Evolutionary conservation across 2,329 filamentous ascomycete genomes (phyloP).

Genomic region (Paraconiothyrium brasiliense): DNA sequence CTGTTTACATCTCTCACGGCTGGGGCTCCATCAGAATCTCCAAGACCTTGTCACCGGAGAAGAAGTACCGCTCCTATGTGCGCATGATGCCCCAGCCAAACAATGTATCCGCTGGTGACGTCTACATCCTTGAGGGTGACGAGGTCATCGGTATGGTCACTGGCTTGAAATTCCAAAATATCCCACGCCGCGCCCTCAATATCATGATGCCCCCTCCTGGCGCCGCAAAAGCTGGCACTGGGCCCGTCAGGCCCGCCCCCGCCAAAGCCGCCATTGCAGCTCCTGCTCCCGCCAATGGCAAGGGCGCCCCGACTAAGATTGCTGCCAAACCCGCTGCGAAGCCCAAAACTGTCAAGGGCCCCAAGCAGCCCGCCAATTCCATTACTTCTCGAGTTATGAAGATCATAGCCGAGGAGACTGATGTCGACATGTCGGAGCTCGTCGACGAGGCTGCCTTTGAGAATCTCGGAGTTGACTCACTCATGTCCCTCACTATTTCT

Average conservation of each 20-base stretch:
- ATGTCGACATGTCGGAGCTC: slow-evolving; percentile 66
- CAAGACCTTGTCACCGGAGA: slow-evolving; percentile 60
- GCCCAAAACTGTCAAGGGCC: slow-evolving; percentile 58
- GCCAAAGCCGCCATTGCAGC: slow-evolving; percentile 47
- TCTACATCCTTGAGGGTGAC: slow-evolving; percentile 68
- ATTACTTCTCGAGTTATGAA: slow-evolving; percentile 66
- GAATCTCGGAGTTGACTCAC: slow-evolving; percentile 69
- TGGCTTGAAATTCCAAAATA: slow-evolving; percentile 73
- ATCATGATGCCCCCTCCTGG: slow-evolving; percentile 71
- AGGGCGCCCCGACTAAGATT: slow-evolving; percentile 43
- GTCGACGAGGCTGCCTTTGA: slow-evolving; percentile 69
- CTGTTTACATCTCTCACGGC: slow-evolving; percentile 70
- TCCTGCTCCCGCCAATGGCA: slow-evolving; percentile 39
- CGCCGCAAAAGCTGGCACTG: slow-evolving; percentile 31
- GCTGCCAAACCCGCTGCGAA: slow-evolving; percentile 64
- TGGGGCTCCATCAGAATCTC: slow-evolving; percentile 69
- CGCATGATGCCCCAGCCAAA: slow-evolving; percentile 67
- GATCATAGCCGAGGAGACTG: slow-evolving; percentile 73
- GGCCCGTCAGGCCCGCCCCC: slow-evolving; percentile 42
- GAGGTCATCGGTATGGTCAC: slow-evolving; percentile 67
- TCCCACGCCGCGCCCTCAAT: slow-evolving; percentile 72
- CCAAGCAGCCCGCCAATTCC: slow-evolving; percentile 58
- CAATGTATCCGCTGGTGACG: slow-evolving; percentile 67
- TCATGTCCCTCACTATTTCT: slow-evolving; percentile 69
- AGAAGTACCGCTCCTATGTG: slow-evolving; percentile 68